phyloP scores from a whole-genome alignment of 176 grass and related monocot genomes.

The Oryza punctata region DNA sequence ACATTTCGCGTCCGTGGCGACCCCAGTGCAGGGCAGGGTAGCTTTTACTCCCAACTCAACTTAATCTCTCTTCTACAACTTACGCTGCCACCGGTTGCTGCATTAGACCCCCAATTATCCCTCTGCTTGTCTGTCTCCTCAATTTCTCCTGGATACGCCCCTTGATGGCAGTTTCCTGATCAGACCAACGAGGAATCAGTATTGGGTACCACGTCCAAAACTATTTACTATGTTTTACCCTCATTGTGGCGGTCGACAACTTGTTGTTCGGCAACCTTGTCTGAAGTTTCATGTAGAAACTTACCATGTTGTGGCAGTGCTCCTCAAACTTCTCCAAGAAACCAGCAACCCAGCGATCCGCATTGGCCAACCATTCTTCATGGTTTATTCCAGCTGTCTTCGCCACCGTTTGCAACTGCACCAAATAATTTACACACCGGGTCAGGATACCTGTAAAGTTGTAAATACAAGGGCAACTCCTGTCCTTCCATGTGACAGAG shows the following conservation, averaged over 20 bases:
- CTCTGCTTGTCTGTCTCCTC: slow-evolving; percentile 67
- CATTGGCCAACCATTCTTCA: slow-evolving; percentile 87
- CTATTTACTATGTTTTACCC: background rate
- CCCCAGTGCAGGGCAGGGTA: too few species aligned
- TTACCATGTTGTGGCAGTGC: slow-evolving; percentile 85
- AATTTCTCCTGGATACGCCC: slow-evolving; percentile 87
- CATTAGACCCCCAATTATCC: slow-evolving; percentile 43
- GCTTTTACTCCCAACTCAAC: background rate
- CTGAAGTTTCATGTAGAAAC: background rate
- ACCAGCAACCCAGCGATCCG: slow-evolving; percentile 90
- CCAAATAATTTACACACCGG: slow-evolving; percentile 2
- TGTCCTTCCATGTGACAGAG: background rate
- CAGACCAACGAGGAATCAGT: slow-evolving; percentile 6
- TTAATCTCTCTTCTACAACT: background rate
- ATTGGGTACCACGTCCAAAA: background rate
- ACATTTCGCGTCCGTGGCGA: background rate
- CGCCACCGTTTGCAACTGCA: slow-evolving; percentile 87
- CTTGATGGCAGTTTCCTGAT: slow-evolving; percentile 97
- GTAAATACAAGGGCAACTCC: background rate
- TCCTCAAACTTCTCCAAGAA: slow-evolving; percentile 99
- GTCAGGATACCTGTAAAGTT: slow-evolving; percentile 12
- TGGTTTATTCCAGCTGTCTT: slow-evolving; percentile 83
- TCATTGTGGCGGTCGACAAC: background rate
- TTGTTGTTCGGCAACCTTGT: background rate
- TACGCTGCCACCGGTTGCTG: slow-evolving; percentile 47